Evolutionary conservation across 1,284 basidiomycete species (phyloP).

Genomic region (Rhodotorula sp.): DNA sequence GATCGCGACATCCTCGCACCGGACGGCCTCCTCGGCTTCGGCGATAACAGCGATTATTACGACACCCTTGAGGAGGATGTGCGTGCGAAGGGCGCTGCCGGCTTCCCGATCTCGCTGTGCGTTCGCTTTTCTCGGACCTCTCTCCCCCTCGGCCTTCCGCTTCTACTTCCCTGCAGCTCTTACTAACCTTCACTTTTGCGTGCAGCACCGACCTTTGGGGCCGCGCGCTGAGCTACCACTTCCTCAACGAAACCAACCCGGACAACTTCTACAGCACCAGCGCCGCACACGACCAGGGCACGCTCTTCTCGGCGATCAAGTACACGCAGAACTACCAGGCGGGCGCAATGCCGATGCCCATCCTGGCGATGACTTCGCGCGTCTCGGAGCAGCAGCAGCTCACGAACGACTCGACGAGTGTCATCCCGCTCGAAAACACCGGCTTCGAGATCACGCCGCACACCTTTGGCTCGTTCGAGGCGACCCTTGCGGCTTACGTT

Average conservation of each 20-base stretch:
- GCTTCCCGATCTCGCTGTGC: constrained; percentile 40
- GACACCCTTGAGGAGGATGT: constrained; percentile 32
- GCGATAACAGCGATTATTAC: constrained; percentile 35
- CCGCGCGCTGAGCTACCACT: constrained; percentile 41
- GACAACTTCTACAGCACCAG: constrained; percentile 33
- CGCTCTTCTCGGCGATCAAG: constrained; percentile 38
- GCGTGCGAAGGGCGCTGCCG: constrained; percentile 36
- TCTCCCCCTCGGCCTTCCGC: too few species aligned
- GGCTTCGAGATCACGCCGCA: constrained; percentile 59
- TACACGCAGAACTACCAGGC: constrained; percentile 37
- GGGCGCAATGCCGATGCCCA: constrained; percentile 41
- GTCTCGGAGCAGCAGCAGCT: constrained; percentile 17
- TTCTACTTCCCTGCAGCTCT: too few species aligned
- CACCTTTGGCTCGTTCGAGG: constrained; percentile 70
- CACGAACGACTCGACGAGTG: constrained; percentile 13
- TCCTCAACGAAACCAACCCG: constrained; percentile 42
- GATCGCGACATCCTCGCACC: constrained; percentile 35
- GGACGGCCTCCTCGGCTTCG: constrained; percentile 27
- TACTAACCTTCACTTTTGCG: too few species aligned
- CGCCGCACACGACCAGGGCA: constrained; percentile 26
- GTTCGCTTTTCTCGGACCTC: background rate
- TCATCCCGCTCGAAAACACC: constrained; percentile 41
- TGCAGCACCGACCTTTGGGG: constrained; percentile 20
- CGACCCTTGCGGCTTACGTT: constrained; percentile 62
- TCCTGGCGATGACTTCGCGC: constrained; percentile 40